These are phyloP conservation scores for Fusarium liriodendri DNA, from an alignment of 2,329 filamentous ascomycete genomes.

Conservation along the genomic window DNA sequence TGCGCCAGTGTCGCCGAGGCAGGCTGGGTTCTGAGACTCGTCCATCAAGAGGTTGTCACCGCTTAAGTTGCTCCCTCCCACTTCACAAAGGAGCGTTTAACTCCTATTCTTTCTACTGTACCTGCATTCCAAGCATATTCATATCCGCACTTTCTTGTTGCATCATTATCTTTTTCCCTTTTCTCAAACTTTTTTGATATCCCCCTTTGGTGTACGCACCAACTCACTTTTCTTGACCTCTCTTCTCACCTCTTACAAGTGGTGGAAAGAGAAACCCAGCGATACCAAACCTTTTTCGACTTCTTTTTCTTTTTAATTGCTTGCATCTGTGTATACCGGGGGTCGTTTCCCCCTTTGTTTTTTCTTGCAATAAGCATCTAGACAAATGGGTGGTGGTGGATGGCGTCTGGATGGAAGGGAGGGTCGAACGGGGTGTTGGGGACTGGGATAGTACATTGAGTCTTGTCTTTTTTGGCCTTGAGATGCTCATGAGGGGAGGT, in stretches of 20 bases:
- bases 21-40: constrained; percentile 65
- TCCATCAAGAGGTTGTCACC: constrained; percentile 66
- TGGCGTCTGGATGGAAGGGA: constrained; percentile 35
- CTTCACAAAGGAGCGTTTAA: background rate
- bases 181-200: constrained; percentile 38
- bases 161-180: constrained; percentile 19
- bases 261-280: constrained; percentile 14
- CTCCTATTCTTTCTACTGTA: constrained; percentile 4
- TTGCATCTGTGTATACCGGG: constrained; percentile 5
- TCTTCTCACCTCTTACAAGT: constrained; percentile 12
- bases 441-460: constrained; percentile 17
- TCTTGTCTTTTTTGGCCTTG: constrained; percentile 5
- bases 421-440: constrained; percentile 7
- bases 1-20: constrained; percentile 65
- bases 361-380: constrained; percentile 35
- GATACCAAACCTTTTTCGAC: constrained; percentile 36
- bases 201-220: constrained; percentile 31
- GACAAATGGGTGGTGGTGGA: constrained; percentile 26
- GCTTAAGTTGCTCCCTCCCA: constrained; percentile 34
- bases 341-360: background rate
- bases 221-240: constrained; percentile 11
- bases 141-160: constrained; percentile 1
- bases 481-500: background rate
- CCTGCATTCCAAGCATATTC: constrained; percentile 16
- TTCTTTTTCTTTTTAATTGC: constrained; percentile 15